Evolutionary conservation across 2,329 filamentous ascomycete species (phyloP).

Genomic region (Cytospora leucostoma): DNA sequence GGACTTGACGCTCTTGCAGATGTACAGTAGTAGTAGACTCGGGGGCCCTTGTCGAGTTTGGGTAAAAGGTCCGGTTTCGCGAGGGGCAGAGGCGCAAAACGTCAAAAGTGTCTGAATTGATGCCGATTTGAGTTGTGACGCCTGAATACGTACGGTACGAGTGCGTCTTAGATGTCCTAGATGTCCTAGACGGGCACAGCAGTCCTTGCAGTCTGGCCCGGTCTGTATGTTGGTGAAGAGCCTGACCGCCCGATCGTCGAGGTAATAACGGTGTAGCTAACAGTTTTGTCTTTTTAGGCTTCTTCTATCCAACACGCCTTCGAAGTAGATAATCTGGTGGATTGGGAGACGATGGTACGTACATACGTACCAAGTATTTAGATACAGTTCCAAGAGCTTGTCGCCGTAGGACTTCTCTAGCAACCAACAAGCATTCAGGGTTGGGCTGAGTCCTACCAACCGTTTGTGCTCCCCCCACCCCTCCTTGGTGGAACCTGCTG

Average conservation of each 20-base stretch:
- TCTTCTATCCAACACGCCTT: neutral
- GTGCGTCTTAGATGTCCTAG: no score
- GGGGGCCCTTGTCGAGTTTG: no score
- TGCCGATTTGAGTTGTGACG: no score
- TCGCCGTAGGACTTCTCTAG: slow-evolving; percentile 17
- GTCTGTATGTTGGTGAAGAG: neutral
- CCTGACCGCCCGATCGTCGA: neutral
- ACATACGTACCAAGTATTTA: neutral
- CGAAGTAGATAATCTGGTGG: neutral
- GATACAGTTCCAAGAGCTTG: neutral
- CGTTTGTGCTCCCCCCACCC: neutral
- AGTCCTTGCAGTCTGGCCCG: neutral
- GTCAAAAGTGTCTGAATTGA: no score
- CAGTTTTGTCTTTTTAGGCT: neutral
- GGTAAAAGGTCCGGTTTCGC: no score
- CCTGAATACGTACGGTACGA: no score
- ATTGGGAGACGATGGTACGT: neutral
- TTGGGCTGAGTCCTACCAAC: slow-evolving; percentile 21
- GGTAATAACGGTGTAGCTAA: neutral
- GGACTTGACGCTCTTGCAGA: neutral
- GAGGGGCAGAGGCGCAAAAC: no score
- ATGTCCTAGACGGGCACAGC: no score
- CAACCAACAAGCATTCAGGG: slow-evolving; percentile 14
- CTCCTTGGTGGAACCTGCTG: neutral
- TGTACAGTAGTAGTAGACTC: no score